These are phyloP conservation scores for Iris pallida DNA, from an alignment of 116 monocot species.

Conservation along the genomic window DNA sequence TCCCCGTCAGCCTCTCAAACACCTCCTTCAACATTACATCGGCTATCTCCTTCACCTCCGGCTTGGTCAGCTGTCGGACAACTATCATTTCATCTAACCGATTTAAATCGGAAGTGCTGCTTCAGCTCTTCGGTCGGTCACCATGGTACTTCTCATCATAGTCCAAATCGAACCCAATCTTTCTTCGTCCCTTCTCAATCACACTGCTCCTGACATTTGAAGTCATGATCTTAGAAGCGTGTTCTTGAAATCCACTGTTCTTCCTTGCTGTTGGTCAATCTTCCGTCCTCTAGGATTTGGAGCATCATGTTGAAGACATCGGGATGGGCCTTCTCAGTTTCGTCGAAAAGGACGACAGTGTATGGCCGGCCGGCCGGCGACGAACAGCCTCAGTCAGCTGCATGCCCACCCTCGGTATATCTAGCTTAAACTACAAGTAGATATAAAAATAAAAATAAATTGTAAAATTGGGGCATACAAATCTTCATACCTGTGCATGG, in stretches of 20 bases:
- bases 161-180: constrained; percentile 43
- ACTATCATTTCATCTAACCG: constrained; percentile 56
- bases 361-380: constrained; percentile 40
- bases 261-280: constrained; percentile 44
- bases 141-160: constrained; percentile 50
- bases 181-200: constrained; percentile 52
- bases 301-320: constrained; percentile 69
- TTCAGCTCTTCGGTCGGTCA: constrained; percentile 57
- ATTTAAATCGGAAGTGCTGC: constrained; percentile 53
- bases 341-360: constrained; percentile 47
- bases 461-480: too few species aligned
- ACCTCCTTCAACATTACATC: constrained; percentile 52
- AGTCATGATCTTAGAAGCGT: constrained; percentile 47
- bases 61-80: constrained; percentile 44
- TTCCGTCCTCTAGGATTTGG: constrained; percentile 53
- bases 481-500: too few species aligned
- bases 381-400: constrained; percentile 58
- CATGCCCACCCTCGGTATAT: constrained; percentile 53
- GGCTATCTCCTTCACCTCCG: constrained; percentile 45
- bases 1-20: constrained; percentile 34
- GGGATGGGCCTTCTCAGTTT: constrained; percentile 58
- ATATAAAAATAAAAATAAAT: neutral
- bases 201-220: constrained; percentile 51
- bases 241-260: constrained; percentile 53
- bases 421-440: neutral